Conservation (phyloP, 306 rosid species). For the Corylus heterophylla region DNA sequence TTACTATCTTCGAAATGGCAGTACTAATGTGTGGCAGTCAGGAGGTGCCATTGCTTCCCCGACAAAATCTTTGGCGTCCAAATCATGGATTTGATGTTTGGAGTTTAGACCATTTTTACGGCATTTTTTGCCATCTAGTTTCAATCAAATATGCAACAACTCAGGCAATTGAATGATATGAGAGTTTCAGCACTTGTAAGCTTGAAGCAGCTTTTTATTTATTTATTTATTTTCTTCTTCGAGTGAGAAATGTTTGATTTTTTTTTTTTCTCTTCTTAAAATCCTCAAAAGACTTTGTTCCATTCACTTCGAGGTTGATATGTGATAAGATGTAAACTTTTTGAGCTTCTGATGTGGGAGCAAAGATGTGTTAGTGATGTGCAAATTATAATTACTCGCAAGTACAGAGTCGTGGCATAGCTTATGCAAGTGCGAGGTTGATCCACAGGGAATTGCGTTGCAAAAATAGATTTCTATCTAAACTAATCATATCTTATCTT, state of each 20-base stretch:
- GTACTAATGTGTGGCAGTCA: slow-evolving; percentile 49
- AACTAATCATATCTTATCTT: no score
- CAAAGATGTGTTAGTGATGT: not conserved
- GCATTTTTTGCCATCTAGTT: not conserved
- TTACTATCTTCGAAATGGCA: slow-evolving; percentile 77
- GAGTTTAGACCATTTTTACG: slow-evolving; percentile 46
- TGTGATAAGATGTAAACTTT: not conserved
- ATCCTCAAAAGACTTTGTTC: not conserved
- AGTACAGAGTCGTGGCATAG: no score
- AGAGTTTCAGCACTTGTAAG: not conserved
- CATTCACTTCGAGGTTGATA: not conserved
- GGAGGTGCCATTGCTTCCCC: slow-evolving; percentile 95
- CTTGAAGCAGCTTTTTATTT: not conserved
- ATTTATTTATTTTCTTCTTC: not conserved
- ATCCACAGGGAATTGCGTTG: no score
- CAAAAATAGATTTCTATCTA: no score
- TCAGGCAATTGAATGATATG: not conserved
- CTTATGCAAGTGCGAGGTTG: no score
- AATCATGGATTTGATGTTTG: slow-evolving; percentile 95
- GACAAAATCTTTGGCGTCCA: slow-evolving; percentile 77
- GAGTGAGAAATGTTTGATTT: not conserved
- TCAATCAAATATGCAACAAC: not conserved
- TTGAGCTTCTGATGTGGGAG: not conserved
- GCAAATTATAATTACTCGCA: no score
- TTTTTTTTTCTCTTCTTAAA: not conserved